Evolutionary conservation across 768 basidiomycete species (phyloP).

Genomic region (Trametes cubensis): DNA sequence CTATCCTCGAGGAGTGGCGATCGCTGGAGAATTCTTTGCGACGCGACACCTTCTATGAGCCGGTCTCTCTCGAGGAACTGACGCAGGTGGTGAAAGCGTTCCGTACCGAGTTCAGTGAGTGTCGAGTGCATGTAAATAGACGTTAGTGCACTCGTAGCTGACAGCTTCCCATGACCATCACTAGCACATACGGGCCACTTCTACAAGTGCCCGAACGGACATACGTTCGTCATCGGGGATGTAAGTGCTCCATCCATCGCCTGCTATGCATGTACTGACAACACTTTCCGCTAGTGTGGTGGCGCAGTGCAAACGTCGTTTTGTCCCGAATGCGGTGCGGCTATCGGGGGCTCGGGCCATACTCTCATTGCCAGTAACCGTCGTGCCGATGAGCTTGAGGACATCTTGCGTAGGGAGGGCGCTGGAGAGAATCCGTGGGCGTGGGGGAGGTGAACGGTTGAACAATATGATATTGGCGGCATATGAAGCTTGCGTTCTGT

Average conservation of each 20-base stretch:
- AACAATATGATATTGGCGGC: no score
- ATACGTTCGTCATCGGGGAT: constrained; percentile 34
- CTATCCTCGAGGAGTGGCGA: constrained; percentile 52
- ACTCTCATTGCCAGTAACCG: constrained; percentile 25
- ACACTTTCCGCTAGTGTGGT: constrained; percentile 28
- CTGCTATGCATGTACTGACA: neutral
- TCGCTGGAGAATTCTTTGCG: constrained; percentile 44
- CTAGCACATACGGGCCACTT: constrained; percentile 34
- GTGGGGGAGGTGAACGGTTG: constrained; percentile 10
- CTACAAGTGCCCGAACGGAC: constrained; percentile 39
- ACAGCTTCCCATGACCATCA: neutral
- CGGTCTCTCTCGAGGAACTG: constrained; percentile 57
- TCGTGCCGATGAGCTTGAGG: constrained; percentile 29
- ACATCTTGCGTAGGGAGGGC: constrained; percentile 28
- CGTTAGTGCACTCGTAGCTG: neutral
- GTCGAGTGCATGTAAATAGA: neutral
- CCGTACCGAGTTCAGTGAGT: constrained; percentile 45
- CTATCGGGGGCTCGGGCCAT: constrained; percentile 34
- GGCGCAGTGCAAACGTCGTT: constrained; percentile 28
- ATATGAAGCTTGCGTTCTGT: no score
- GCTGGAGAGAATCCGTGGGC: constrained; percentile 25
- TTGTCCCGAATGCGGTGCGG: constrained; percentile 34
- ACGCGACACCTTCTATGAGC: constrained; percentile 49
- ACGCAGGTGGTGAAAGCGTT: constrained; percentile 52
- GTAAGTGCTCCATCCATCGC: constrained; percentile 15